Percentiles rank a stretch among this genome's conserved stretches.
Evolutionary conservation across 140 eudicot genomes (phyloP).

Genomic region (Ambrosia hybrid): DNA sequence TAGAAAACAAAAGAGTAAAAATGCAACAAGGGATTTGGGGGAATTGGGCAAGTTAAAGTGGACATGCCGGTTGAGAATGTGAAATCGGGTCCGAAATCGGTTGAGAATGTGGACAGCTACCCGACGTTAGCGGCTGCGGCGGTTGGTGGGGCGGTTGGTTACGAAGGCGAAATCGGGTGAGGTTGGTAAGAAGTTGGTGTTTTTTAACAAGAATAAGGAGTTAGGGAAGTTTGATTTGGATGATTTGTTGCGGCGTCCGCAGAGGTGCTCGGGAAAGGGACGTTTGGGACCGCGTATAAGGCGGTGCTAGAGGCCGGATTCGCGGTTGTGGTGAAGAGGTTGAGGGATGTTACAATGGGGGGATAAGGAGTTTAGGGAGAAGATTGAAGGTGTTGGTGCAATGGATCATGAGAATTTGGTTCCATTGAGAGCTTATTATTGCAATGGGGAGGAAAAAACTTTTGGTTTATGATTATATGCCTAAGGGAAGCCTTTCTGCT

Average conservation of each 20-base stretch:
- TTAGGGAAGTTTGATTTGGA: conserved; percentile 61
- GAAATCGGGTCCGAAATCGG: conserved; percentile 11
- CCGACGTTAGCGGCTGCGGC: conserved; percentile 36
- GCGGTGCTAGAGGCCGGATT: conserved; percentile 69
- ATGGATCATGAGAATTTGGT: conserved; percentile 81
- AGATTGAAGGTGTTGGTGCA: conserved; percentile 72
- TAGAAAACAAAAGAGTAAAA: conserved; percentile 27
- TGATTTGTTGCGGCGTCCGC: conserved; percentile 81
- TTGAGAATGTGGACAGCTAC: conserved; percentile 19
- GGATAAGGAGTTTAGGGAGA: conserved; percentile 68
- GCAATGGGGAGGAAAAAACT: conserved; percentile 71
- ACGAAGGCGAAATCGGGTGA: conserved; percentile 40
- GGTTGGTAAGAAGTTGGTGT: conserved; percentile 51
- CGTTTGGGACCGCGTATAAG: conserved; percentile 88
- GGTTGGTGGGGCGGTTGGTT: conserved; percentile 28
- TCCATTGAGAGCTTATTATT: conserved; percentile 69
- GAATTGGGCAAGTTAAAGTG: conserved; percentile 34
- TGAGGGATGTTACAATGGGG: conserved; percentile 60
- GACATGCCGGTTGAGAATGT: conserved; percentile 34
- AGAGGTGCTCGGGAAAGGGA: conserved; percentile 86
- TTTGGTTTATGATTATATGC: conserved; percentile 81
- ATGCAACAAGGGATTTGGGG: conserved; percentile 16
- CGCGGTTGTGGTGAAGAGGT: conserved; percentile 83
- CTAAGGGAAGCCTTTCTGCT: conserved; percentile 90
- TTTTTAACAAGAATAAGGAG: conserved; percentile 44